Evolutionary conservation across 1,284 basidiomycete species (phyloP).

Genomic region (Ceratobasidium sp.): DNA sequence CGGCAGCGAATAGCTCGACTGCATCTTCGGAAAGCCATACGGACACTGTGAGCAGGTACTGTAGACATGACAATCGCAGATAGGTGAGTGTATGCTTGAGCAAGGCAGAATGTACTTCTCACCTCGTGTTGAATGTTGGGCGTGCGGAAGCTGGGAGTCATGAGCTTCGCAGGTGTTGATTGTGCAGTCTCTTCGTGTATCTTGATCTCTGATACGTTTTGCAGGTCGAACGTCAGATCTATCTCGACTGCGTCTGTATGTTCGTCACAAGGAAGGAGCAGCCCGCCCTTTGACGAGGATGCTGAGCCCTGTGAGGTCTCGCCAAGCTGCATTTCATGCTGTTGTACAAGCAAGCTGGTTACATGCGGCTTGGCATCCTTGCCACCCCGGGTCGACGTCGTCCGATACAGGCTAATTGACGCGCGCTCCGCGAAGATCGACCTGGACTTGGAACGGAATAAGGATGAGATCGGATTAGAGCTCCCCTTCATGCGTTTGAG

Average conservation of each 20-base stretch:
- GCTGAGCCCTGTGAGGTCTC: neutral
- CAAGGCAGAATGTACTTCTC: neutral
- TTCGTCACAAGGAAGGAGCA: neutral
- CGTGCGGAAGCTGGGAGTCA: conserved; percentile 6
- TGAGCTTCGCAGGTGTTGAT: neutral
- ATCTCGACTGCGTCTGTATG: neutral
- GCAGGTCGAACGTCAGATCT: conserved; percentile 6
- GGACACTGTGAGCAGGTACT: conserved; percentile 8
- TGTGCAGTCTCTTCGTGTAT: neutral
- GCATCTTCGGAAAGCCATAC: conserved; percentile 1
- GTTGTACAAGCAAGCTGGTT: neutral
- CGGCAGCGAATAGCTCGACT: neutral
- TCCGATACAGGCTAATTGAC: neutral
- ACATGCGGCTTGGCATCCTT: neutral
- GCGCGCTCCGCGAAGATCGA: neutral
- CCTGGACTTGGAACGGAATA: neutral
- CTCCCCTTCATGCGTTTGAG: neutral
- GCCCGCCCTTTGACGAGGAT: neutral
- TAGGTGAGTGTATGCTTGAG: neutral
- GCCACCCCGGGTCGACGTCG: neutral
- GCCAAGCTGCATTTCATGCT: neutral
- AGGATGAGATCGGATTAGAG: neutral
- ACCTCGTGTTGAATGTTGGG: conserved; percentile 17
- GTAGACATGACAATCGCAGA: too few species aligned
- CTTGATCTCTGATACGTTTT: neutral